Evolutionary conservation across 2,329 filamentous ascomycete genomes (phyloP), one percentile per base, ranked within the genome.

Genomic region (Chaetomiaceae sp.): DNA sequence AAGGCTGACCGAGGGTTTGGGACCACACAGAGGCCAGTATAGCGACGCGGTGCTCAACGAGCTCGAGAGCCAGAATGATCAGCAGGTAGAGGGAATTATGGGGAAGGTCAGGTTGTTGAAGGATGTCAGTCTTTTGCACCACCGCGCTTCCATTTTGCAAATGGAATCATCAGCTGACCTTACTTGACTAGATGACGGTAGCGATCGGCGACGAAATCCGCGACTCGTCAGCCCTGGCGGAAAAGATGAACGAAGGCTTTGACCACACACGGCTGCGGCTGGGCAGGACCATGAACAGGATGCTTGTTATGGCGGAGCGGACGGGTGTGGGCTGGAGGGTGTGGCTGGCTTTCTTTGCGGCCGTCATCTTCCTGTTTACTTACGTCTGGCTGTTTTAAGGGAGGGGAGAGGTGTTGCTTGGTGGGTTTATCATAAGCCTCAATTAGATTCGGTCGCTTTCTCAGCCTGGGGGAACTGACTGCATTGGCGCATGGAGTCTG

Each of bases 251-350:
- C 70, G 89, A 96, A 66, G 81, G 84, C 5, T 99, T 97, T 67
- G 92, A 97, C 68, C 84, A 81, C 63, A 95, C 92, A 48, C 78
- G 91, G 30, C 73, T 90, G 48, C 82, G 88, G 58, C 75, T 99
- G 57, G 81, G 85, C 40, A 90, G 92, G 49, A 97, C 95, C 16
- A 97, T 99, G 94, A 96, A 90, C 68, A 79, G 91, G 54, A 99
- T 99, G 94, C 73, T 97, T 60, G 68, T 92, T 49, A 99, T 99
- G 94, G 94, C 94, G 4, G 82, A 97, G 73, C 80, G 84, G 64
- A 95, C 91, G 2, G 94, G 94, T n/a, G 86, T 99, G 9, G 86
- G 90, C 65, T 99, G 94, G 94, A 92, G 82, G 71, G 87, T 91
- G 53, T 99, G 94, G 94, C 69, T 96, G 47, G 78, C 76, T 38